Conservation (phyloP, 305 asterid species). For the Solanum chacoense region DNA sequence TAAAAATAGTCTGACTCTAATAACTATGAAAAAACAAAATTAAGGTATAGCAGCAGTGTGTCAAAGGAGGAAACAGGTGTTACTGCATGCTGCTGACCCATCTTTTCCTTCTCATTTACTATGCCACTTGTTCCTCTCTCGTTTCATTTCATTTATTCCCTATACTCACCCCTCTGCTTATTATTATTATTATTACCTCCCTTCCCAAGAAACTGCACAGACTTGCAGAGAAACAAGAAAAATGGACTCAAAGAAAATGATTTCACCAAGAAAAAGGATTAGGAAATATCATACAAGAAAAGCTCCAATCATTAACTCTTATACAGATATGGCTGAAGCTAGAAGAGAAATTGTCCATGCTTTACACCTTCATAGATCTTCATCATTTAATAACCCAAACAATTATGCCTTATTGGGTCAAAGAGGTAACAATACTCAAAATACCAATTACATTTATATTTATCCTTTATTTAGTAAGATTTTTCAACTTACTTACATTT, state of each 20-base stretch:
- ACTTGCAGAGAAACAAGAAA: not conserved
- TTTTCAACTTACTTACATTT: not conserved
- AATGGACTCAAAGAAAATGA: constrained; percentile 1
- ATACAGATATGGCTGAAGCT: constrained; percentile 28
- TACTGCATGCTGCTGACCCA: constrained; percentile 3
- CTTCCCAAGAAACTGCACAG: not conserved
- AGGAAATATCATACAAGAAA: constrained; percentile 18
- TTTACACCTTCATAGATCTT: constrained; percentile 19
- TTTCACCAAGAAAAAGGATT: constrained; percentile 2
- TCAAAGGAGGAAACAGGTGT: not conserved
- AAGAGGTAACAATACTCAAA: not conserved
- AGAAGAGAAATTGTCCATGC: constrained; percentile 33
- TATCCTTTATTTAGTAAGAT: no score
- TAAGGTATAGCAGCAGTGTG: not conserved
- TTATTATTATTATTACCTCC: not conserved
- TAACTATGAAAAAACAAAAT: not conserved
- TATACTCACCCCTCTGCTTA: not conserved
- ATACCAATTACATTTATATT: not conserved
- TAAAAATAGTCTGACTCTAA: no score
- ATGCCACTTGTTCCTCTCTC: not conserved
- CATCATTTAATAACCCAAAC: not conserved
- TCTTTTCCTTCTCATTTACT: not conserved
- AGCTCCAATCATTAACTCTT: not conserved
- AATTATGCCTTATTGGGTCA: not conserved
- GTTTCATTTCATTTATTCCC: not conserved